Conservation (phyloP, 306 rosid genomes). For the Sicyos baderoa region DNA sequence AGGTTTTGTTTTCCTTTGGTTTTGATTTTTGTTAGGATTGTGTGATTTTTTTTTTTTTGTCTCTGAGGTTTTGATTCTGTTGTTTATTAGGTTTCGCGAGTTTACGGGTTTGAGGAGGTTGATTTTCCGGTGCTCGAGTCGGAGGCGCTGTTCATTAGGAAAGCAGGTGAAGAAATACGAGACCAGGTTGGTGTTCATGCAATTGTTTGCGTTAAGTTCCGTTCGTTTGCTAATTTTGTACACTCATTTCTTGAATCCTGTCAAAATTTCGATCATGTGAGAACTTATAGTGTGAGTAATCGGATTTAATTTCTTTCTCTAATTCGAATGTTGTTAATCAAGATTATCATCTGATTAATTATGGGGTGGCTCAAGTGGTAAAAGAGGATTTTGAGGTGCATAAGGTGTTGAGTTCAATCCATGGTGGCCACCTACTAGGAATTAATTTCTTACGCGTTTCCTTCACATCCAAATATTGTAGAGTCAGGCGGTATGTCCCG, state of each 20-base stretch:
- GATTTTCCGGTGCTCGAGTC: constrained; percentile 92
- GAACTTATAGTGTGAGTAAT: background rate
- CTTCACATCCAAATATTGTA: too few relatives aligned
- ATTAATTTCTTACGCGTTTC: too few relatives aligned
- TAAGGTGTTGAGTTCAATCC: too few relatives aligned
- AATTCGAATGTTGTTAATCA: background rate
- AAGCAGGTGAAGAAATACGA: constrained; percentile 93
- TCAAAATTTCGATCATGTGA: background rate
- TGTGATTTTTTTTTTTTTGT: background rate
- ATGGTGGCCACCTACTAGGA: too few relatives aligned
- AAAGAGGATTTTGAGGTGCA: too few relatives aligned
- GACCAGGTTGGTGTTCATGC: constrained; percentile 54
- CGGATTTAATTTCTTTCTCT: background rate
- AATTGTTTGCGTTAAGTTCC: background rate
- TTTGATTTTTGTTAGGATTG: background rate
- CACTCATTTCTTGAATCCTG: background rate
- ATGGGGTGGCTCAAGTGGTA: too few relatives aligned
- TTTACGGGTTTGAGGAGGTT: constrained; percentile 81
- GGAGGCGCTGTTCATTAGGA: constrained; percentile 74
- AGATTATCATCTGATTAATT: background rate
- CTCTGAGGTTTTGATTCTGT: background rate
- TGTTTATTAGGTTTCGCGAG: constrained; percentile 45
- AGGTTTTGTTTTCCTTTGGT: constrained; percentile 30
- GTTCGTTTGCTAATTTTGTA: background rate
- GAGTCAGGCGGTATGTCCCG: too few relatives aligned